Conservation (phyloP, 805 yeast species). For the Metschnikowia colocasiae region DNA sequence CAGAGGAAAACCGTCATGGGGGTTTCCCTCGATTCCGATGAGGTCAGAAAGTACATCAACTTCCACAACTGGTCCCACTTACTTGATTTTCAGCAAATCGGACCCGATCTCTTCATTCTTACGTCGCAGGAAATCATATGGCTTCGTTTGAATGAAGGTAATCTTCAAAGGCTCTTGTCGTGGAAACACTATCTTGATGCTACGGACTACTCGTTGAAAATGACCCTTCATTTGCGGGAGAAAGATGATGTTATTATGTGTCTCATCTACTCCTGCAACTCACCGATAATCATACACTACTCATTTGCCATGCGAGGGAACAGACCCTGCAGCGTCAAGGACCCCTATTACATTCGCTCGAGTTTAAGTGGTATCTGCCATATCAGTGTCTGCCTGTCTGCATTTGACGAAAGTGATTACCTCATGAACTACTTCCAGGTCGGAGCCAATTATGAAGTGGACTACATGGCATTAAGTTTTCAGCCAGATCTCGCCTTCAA, state of each 20-base stretch:
- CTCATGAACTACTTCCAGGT: background rate
- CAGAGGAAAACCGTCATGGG: conserved; percentile 10
- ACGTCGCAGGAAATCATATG: conserved; percentile 67
- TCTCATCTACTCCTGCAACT: conserved; percentile 28
- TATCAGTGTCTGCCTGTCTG: conserved; percentile 1
- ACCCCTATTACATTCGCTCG: conserved; percentile 26
- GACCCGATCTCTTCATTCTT: conserved; percentile 45
- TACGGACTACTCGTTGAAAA: conserved; percentile 49
- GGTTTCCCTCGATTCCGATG: background rate
- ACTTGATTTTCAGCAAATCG: conserved; percentile 11
- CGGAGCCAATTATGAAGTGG: background rate
- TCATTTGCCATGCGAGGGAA: conserved; percentile 33
- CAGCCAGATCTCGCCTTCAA: background rate
- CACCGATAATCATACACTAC: conserved; percentile 30
- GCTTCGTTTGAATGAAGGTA: conserved; percentile 30
- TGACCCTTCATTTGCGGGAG: conserved; percentile 21
- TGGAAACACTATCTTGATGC: conserved; percentile 70
- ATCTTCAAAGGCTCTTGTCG: conserved; percentile 49
- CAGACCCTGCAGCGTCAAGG: conserved; percentile 35
- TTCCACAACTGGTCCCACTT: conserved; percentile 16
- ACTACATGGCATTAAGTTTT: background rate
- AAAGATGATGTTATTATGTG: conserved; percentile 13
- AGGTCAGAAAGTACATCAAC: conserved; percentile 9
- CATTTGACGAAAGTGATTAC: conserved; percentile 1
- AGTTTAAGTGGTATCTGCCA: background rate